These are phyloP conservation scores for Erigeron canadensis DNA, from an alignment of 129 eudicot genomes.

Conservation along the genomic window DNA sequence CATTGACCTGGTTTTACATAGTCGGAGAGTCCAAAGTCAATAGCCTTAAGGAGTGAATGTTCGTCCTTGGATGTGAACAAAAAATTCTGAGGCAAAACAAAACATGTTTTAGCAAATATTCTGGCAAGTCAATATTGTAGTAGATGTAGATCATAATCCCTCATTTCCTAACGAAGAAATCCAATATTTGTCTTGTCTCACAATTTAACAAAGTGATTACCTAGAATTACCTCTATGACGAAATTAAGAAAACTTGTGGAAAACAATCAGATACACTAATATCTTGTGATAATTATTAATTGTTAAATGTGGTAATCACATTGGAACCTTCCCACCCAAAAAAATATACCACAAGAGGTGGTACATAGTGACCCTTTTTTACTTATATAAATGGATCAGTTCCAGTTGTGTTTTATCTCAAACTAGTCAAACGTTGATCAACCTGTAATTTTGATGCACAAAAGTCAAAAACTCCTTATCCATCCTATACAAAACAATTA, in stretches of 20 bases:
- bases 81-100: constrained; percentile 65
- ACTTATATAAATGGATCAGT: no score
- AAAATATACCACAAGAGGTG: no score
- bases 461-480: no score
- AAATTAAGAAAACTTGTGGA: background rate
- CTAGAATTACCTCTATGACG: background rate
- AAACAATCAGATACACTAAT: background rate
- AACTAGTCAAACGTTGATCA: no score
- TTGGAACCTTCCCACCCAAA: no score
- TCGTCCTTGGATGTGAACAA: constrained; percentile 84
- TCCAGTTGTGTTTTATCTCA: no score
- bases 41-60: constrained; percentile 82
- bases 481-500: no score
- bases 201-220: background rate
- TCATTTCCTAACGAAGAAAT: background rate
- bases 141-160: background rate
- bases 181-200: background rate
- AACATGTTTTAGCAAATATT: constrained; percentile 24
- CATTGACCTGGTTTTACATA: constrained; percentile 95
- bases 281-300: no score
- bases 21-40: constrained; percentile 98
- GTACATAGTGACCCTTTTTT: no score
- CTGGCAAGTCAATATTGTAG: background rate
- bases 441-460: no score
- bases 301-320: no score